These are phyloP conservation scores for Sisymbrium irio DNA, from an alignment of 345 rosid genomes.

Conservation along the genomic window DNA sequence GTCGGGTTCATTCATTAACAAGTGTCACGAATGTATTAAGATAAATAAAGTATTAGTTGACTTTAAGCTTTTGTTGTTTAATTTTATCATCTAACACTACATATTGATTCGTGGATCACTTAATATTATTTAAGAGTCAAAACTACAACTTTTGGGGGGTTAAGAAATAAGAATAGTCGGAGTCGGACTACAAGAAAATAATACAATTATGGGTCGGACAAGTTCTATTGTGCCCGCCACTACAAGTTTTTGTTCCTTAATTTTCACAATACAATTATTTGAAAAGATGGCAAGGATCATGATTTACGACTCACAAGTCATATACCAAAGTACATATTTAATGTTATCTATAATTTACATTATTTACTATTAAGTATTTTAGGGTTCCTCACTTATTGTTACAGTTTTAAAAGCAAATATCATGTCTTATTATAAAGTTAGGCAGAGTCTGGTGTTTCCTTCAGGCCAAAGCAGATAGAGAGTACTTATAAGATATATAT, in stretches of 20 bases:
- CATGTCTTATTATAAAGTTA: too few species aligned
- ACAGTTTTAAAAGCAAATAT: not conserved
- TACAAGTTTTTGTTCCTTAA: not conserved
- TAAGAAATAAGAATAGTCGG: not conserved
- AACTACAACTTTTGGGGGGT: slow-evolving; percentile 13
- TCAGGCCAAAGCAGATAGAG: too few species aligned
- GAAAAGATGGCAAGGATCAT: not conserved
- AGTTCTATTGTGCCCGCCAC: not conserved
- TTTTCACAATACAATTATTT: not conserved
- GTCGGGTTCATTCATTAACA: not conserved
- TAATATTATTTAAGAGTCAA: slow-evolving; percentile 6
- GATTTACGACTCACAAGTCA: not conserved
- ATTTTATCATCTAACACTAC: not conserved
- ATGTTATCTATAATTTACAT: not conserved
- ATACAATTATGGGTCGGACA: not conserved
- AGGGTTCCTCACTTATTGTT: not conserved
- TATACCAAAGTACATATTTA: not conserved
- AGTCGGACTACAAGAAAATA: not conserved
- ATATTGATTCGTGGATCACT: not conserved
- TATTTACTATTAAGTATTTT: not conserved
- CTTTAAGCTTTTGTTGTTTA: slow-evolving; percentile 17
- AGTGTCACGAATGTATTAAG: slow-evolving; percentile 8
- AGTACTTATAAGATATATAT: too few species aligned
- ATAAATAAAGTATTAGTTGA: slow-evolving; percentile 27
- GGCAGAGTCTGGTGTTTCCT: too few species aligned